Evolutionary conservation across 2,329 filamentous ascomycete genomes (phyloP).

Genomic region (Orbilia quercus): DNA sequence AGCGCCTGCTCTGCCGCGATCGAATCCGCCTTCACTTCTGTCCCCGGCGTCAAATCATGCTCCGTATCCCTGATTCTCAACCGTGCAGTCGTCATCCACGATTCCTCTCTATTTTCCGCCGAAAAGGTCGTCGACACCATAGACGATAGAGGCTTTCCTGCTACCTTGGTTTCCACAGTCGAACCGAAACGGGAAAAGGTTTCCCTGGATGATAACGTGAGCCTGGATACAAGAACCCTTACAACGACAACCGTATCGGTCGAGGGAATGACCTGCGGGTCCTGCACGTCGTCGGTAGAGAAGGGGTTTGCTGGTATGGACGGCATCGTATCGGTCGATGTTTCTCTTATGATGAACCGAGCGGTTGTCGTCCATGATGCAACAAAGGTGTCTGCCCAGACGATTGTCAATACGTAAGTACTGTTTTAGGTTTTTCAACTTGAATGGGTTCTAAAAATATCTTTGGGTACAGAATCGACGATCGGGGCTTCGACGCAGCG

Average conservation of each 20-base stretch:
- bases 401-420: constrained; percentile 66
- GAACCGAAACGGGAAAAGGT: constrained; percentile 35
- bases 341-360: constrained; percentile 93
- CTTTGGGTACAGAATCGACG: constrained; percentile 70
- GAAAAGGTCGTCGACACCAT: constrained; percentile 65
- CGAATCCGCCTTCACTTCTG: constrained; percentile 80
- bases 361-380: constrained; percentile 94
- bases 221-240: constrained; percentile 65
- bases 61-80: constrained; percentile 95
- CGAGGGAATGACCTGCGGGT: constrained; percentile 90
- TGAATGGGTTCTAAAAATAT: constrained; percentile 82
- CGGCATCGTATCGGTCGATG: constrained; percentile 85
- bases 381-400: constrained; percentile 75
- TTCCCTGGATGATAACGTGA: constrained; percentile 36
- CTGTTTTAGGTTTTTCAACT: constrained; percentile 63
- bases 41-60: constrained; percentile 84
- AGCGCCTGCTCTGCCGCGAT: constrained; percentile 88
- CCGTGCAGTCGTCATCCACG: constrained; percentile 86
- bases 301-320: constrained; percentile 84
- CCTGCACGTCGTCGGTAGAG: constrained; percentile 96
- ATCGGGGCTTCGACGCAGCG: constrained; percentile 82
- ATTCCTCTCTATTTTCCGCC: constrained; percentile 65
- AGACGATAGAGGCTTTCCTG: constrained; percentile 90
- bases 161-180: constrained; percentile 78
- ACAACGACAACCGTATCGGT: constrained; percentile 91